Evolutionary conservation across 495 filamentous ascomycete genomes (phyloP).

Genomic region (Tuber umbilicatum): DNA sequence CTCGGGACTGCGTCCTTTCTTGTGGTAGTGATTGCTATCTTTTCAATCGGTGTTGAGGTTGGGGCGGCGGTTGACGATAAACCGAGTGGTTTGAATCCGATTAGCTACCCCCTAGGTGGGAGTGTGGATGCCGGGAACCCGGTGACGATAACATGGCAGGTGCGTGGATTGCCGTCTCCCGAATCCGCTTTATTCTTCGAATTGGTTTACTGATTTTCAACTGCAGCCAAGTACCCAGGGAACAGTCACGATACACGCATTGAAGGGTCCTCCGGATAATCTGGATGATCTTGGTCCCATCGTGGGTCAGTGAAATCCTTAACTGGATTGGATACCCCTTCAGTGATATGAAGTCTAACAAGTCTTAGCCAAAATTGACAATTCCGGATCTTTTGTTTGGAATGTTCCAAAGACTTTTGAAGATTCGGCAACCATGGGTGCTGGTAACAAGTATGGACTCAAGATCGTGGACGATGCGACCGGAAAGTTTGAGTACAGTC

Average conservation of each 20-base stretch:
- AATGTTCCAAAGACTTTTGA: conserved; percentile 34
- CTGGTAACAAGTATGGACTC: conserved; percentile 36
- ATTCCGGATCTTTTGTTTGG: conserved; percentile 37
- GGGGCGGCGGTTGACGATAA: conserved; percentile 4
- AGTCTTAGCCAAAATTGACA: conserved; percentile 22
- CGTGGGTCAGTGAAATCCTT: conserved; percentile 23
- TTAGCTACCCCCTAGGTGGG: conserved; percentile 36
- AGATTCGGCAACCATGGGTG: conserved; percentile 29
- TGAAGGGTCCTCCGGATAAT: conserved; percentile 37
- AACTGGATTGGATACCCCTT: conserved; percentile 9
- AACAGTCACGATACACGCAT: conserved; percentile 33
- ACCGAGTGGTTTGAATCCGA: conserved; percentile 35
- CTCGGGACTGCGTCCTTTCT: conserved; percentile 18
- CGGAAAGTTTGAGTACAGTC: conserved; percentile 37
- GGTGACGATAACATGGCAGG: conserved; percentile 37
- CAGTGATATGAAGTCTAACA: conserved; percentile 9
- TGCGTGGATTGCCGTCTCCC: conserved; percentile 14
- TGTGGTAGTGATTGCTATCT: conserved; percentile 12
- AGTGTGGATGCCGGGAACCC: conserved; percentile 17
- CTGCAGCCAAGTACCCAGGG: conserved; percentile 36
- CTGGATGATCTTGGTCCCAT: conserved; percentile 36
- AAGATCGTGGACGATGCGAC: conserved; percentile 38
- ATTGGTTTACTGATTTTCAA: conserved; percentile 8
- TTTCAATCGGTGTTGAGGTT: conserved; percentile 11
- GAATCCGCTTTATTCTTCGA: background rate